Percentiles rank a stretch among this genome's conserved stretches.
Evolutionary conservation across 352 stramenopile genomes (phyloP).

Genomic region (Pseudoperonospora humuli): DNA sequence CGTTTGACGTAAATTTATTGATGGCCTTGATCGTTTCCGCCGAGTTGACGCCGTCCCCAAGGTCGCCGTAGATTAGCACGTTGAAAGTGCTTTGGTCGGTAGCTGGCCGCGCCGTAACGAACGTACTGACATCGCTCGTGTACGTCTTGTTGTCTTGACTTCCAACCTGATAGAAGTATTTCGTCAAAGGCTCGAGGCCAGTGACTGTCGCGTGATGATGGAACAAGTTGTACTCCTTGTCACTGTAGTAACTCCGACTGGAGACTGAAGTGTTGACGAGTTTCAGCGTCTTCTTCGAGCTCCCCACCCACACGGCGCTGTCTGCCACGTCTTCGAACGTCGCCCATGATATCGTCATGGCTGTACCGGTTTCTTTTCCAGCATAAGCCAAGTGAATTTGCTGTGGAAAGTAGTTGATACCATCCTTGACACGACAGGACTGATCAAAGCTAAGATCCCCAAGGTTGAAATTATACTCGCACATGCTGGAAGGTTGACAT

Average conservation of each 20-base stretch:
- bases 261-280: slow-evolving; percentile 16
- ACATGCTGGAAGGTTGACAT: slow-evolving; percentile 26
- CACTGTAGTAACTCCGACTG: slow-evolving; percentile 38
- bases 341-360: slow-evolving; percentile 56
- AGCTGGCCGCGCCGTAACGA: slow-evolving; percentile 24
- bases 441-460: slow-evolving; percentile 37
- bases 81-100: slow-evolving; percentile 31
- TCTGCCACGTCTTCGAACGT: slow-evolving; percentile 37
- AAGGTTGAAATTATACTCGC: slow-evolving; percentile 30
- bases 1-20: slow-evolving; percentile 23
- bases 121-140: slow-evolving; percentile 23
- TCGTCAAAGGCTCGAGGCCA: slow-evolving; percentile 23
- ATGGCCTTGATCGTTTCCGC: slow-evolving; percentile 30
- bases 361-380: slow-evolving; percentile 29
- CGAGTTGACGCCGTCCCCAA: slow-evolving; percentile 37
- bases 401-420: slow-evolving; percentile 40
- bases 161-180: slow-evolving; percentile 49
- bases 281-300: slow-evolving; percentile 16
- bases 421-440: slow-evolving; percentile 35
- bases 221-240: slow-evolving; percentile 38
- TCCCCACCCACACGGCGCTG: slow-evolving; percentile 39
- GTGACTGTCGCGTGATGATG: slow-evolving; percentile 32
- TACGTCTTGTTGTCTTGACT: slow-evolving; percentile 16
- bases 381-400: slow-evolving; percentile 56
- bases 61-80: slow-evolving; percentile 48